A percentile compares a stretch with the other conserved stretches of the same genome.
phyloP scores from a whole-genome alignment of 371 early-diverging fungal genomes.

The Mucor piriformis region DNA sequence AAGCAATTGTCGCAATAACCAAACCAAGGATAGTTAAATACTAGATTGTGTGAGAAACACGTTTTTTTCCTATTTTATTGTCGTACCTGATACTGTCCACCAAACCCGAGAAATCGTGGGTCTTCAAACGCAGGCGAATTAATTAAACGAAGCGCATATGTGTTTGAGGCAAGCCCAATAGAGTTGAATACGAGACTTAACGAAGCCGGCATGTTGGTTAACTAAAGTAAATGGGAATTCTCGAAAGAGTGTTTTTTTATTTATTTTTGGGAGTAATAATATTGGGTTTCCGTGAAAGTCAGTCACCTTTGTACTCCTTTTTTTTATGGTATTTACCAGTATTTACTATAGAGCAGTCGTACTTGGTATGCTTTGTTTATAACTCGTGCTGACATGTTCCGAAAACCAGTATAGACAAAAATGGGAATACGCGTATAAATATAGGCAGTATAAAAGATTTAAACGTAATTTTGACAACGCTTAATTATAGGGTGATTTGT shows the following conservation, averaged over 20 bases:
- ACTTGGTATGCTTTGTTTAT: no score
- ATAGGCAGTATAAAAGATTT: no score
- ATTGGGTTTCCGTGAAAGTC: not conserved
- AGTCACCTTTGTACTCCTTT: not conserved
- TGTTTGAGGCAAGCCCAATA: conserved; percentile 36
- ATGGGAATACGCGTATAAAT: no score
- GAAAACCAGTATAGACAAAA: no score
- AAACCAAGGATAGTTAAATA: conserved; percentile 23
- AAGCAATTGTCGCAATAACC: conserved; percentile 20
- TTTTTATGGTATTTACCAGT: no score
- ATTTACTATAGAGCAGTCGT: no score
- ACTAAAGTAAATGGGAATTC: no score
- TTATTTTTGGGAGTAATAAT: not conserved
- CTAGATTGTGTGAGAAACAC: conserved; percentile 2
- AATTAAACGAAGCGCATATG: conserved; percentile 30
- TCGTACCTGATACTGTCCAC: conserved; percentile 49
- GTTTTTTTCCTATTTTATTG: not conserved
- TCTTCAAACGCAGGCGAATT: conserved; percentile 38
- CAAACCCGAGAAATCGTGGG: conserved; percentile 44
- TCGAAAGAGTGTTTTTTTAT: not conserved
- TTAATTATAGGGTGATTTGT: no score
- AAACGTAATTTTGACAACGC: no score
- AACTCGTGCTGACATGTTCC: no score
- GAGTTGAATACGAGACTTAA: conserved; percentile 29
- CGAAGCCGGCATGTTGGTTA: conserved; percentile 2